phyloP scores from a whole-genome alignment of 2,329 filamentous ascomycete genomes.

The Colletotrichum cordylinicola region DNA sequence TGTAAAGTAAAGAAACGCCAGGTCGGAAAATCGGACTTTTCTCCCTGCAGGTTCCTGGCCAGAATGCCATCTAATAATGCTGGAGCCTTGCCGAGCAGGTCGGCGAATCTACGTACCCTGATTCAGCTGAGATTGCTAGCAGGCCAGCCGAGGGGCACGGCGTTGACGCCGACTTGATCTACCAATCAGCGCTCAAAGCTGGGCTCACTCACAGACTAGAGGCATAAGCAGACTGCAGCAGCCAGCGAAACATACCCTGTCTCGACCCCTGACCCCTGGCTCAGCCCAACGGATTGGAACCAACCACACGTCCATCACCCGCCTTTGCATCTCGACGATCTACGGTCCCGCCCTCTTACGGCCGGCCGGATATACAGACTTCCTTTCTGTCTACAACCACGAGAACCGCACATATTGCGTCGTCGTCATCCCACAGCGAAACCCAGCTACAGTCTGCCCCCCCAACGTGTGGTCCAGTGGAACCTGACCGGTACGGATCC shows the following conservation, averaged over 20 bases:
- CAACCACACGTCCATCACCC: constrained; percentile 12
- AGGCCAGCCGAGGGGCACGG: constrained; percentile 10
- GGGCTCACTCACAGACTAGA: not conserved
- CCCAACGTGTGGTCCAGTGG: not conserved
- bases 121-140: constrained; percentile 11
- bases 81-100: not conserved
- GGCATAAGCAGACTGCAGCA: constrained; percentile 14
- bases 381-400: not conserved
- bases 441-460: not conserved
- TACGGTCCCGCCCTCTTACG: constrained; percentile 2
- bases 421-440: not conserved
- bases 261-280: constrained; percentile 12
- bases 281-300: constrained; percentile 15
- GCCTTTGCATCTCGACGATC: constrained; percentile 10
- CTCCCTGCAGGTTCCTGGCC: constrained; percentile 1
- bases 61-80: not conserved
- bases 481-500: not conserved
- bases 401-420: not conserved
- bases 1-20: not conserved
- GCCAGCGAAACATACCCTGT: constrained; percentile 1
- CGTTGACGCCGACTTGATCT: not conserved
- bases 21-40: not conserved
- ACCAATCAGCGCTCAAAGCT: not conserved
- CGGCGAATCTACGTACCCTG: not conserved
- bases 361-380: not conserved